These are phyloP conservation scores for Patellaria atrata DNA, from an alignment of 495 filamentous ascomycete species.

Conservation along the genomic window DNA sequence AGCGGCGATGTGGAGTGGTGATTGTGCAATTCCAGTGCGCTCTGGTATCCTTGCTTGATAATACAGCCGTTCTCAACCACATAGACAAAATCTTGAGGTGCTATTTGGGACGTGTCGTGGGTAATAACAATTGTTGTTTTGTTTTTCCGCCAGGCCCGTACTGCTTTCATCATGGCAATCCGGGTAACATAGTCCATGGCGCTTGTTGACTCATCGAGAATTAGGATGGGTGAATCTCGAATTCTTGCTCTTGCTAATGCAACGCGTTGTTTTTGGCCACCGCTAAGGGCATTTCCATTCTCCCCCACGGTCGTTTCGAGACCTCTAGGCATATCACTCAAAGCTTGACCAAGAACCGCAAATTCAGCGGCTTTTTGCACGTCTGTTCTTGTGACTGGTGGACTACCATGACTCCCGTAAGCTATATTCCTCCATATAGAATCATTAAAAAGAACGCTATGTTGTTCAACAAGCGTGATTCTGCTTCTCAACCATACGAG, in stretches of 20 bases:
- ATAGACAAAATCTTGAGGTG: conserved; percentile 61
- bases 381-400: conserved; percentile 35
- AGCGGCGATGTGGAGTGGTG: no score
- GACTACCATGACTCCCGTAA: conserved; percentile 44
- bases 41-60: conserved; percentile 51
- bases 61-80: conserved; percentile 59
- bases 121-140: conserved; percentile 42
- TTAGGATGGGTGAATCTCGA: conserved; percentile 29
- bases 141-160: conserved; percentile 27
- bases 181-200: conserved; percentile 30
- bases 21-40: conserved; percentile 29
- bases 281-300: conserved; percentile 59
- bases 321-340: conserved; percentile 57
- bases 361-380: conserved; percentile 45
- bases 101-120: conserved; percentile 75
- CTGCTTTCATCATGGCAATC: conserved; percentile 25
- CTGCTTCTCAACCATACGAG: conserved; percentile 63
- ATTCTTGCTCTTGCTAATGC: conserved; percentile 29
- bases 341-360: conserved; percentile 56
- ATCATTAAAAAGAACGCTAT: conserved; percentile 71
- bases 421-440: conserved; percentile 69
- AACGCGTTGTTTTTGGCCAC: conserved; percentile 50
- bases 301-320: conserved; percentile 58
- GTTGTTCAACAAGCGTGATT: conserved; percentile 72
- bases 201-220: conserved; percentile 33